These are phyloP conservation scores for Chimonanthus praecox DNA, from an alignment of 164 flowering plant species.

Conservation along the genomic window DNA sequence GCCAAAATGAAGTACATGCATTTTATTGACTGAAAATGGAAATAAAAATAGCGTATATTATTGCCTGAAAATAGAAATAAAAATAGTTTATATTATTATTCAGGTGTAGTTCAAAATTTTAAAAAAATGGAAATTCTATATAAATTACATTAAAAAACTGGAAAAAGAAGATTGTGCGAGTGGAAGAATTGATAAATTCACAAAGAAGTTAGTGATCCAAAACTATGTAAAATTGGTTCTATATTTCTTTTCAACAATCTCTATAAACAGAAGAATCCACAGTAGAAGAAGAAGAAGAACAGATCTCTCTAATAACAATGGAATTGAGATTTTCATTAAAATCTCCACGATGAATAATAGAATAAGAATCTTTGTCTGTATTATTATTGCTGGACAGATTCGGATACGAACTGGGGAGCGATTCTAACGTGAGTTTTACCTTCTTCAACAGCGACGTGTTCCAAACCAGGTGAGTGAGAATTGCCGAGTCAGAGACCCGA, in stretches of 20 bases:
- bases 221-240: background rate
- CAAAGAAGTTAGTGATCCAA: background rate
- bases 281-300: constrained; percentile 28
- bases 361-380: background rate
- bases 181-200: no score
- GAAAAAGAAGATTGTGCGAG: no score
- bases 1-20: no score
- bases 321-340: constrained; percentile 26
- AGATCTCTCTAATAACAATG: constrained; percentile 36
- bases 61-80: no score
- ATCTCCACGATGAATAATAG: constrained; percentile 25
- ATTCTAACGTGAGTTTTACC: constrained; percentile 32
- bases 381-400: constrained; percentile 8
- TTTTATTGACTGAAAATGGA: no score
- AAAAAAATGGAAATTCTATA: no score
- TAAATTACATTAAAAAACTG: no score
- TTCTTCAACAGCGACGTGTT: constrained; percentile 25
- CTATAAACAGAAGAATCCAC: constrained; percentile 59
- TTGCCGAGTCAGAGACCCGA: constrained; percentile 44
- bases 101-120: no score
- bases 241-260: constrained; percentile 37
- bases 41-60: no score
- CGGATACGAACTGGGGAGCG: constrained; percentile 35
- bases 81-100: no score
- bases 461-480: constrained; percentile 50